These are phyloP conservation scores for Hypoxylon sp. DNA, from an alignment of 2,329 filamentous ascomycete species.

Conservation along the genomic window DNA sequence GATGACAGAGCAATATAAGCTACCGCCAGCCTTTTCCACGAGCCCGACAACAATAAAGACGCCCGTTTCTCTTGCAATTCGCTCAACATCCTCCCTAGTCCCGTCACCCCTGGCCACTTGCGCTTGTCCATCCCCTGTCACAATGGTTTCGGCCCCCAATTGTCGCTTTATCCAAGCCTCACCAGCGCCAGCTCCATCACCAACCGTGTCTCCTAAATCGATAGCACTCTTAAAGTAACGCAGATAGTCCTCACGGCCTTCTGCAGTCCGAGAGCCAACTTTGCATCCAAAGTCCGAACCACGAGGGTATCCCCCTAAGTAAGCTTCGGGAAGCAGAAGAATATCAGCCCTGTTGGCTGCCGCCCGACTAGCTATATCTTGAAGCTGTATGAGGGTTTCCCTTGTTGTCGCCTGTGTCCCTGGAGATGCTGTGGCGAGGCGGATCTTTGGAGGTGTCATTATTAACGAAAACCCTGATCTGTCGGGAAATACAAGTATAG, in stretches of 20 bases:
- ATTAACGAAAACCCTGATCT: neutral
- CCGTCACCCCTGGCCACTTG: slow-evolving; percentile 75
- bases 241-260: slow-evolving; percentile 86
- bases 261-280: slow-evolving; percentile 78
- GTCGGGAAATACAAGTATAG: neutral
- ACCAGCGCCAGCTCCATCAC: slow-evolving; percentile 75
- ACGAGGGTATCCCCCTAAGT: slow-evolving; percentile 91
- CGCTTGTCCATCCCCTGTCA: slow-evolving; percentile 56
- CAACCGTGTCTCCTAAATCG: slow-evolving; percentile 84
- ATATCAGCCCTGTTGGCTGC: slow-evolving; percentile 71
- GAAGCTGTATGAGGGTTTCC: slow-evolving; percentile 77
- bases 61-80: slow-evolving; percentile 80
- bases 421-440: slow-evolving; percentile 71
- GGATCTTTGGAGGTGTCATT: slow-evolving; percentile 56
- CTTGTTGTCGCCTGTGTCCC: slow-evolving; percentile 64
- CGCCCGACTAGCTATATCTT: slow-evolving; percentile 74
- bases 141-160: slow-evolving; percentile 59
- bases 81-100: slow-evolving; percentile 84
- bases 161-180: slow-evolving; percentile 78
- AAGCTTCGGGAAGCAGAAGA: slow-evolving; percentile 92
- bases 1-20: slow-evolving; percentile 85
- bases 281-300: slow-evolving; percentile 82
- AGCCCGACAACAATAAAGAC: slow-evolving; percentile 86
- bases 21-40: slow-evolving; percentile 85
- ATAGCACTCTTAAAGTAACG: slow-evolving; percentile 84